Evolutionary conservation across 2,329 filamentous ascomycete genomes (phyloP).

Genomic region (Colletotrichum sp.): DNA sequence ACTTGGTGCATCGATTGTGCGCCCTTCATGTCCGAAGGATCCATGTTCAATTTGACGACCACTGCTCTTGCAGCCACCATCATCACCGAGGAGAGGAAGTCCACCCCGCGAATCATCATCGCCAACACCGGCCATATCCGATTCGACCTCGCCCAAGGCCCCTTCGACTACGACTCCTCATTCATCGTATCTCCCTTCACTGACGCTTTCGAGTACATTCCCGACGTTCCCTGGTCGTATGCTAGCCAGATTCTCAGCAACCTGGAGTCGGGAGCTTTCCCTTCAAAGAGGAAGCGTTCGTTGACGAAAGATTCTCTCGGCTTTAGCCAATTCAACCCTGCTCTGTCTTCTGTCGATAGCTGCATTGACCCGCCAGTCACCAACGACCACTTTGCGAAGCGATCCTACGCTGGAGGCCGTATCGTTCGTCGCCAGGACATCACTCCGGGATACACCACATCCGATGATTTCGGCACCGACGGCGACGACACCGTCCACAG

Average conservation of each 20-base stretch:
- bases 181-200: constrained; percentile 63
- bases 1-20: constrained; percentile 64
- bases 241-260: background rate
- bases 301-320: background rate
- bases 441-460: constrained; percentile 57
- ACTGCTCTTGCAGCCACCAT: constrained; percentile 37
- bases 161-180: constrained; percentile 59
- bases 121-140: constrained; percentile 66
- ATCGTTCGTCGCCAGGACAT: constrained; percentile 49
- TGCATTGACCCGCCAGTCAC: constrained; percentile 5
- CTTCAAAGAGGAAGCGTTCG: background rate
- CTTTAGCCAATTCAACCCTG: background rate
- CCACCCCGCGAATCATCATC: constrained; percentile 55
- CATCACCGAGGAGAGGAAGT: constrained; percentile 51
- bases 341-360: background rate
- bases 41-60: background rate
- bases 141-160: constrained; percentile 67
- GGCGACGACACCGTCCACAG: constrained; percentile 60
- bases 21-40: constrained; percentile 44
- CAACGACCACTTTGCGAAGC: constrained; percentile 1
- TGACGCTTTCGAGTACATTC: constrained; percentile 58
- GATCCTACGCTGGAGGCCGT: background rate
- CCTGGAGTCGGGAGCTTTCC: background rate
- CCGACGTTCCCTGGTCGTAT: constrained; percentile 51
- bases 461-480: constrained; percentile 60